These are phyloP conservation scores for Earliella scabrosa DNA, from an alignment of 1,284 basidiomycete genomes.

Conservation along the genomic window DNA sequence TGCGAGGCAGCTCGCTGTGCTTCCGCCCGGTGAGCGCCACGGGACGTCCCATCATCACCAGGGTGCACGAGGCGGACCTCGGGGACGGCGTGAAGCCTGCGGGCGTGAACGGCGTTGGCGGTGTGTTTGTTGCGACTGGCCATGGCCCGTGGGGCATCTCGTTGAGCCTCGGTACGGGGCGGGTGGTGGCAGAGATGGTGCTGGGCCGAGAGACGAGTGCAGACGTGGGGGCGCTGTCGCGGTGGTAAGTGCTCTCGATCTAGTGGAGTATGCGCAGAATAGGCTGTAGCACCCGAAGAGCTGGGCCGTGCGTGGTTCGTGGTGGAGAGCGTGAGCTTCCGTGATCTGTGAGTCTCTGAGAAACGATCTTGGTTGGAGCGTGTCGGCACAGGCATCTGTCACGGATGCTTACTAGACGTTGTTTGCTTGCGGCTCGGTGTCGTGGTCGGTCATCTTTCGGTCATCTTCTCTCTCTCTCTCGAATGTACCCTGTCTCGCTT, in stretches of 20 bases:
- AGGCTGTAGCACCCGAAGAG: too few species aligned
- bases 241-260: constrained; percentile 30
- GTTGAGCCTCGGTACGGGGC: constrained; percentile 40
- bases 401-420: neutral
- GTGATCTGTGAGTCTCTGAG: neutral
- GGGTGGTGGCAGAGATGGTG: constrained; percentile 38
- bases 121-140: constrained; percentile 39
- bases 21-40: constrained; percentile 40
- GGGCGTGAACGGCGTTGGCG: constrained; percentile 19
- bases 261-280: too few species aligned
- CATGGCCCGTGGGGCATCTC: constrained; percentile 45
- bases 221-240: constrained; percentile 33
- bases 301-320: too few species aligned
- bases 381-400: too few species aligned
- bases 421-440: too few species aligned
- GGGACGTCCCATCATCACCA: constrained; percentile 36
- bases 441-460: neutral
- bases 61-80: constrained; percentile 31
- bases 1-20: constrained; percentile 34
- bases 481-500: neutral
- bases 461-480: neutral
- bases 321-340: too few species aligned
- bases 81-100: constrained; percentile 30
- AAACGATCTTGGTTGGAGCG: neutral
- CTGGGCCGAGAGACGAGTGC: constrained; percentile 36